Evolutionary conservation across 805 yeast species (phyloP).

Genomic region (Ogataea glucozyma): DNA sequence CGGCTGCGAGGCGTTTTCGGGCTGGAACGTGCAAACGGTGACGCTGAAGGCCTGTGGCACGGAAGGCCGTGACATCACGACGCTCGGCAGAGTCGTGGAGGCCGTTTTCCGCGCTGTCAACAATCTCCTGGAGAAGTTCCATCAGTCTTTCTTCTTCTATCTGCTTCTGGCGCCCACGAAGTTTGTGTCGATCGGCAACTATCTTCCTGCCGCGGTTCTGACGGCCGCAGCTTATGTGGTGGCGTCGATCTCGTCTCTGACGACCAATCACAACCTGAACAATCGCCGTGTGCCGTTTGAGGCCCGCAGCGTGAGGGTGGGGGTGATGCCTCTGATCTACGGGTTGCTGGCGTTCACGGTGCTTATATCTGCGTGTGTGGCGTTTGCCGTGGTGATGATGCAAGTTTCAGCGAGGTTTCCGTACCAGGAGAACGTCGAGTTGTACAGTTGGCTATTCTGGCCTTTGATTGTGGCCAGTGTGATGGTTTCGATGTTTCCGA

Average conservation of each 20-base stretch:
- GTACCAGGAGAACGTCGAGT: conserved; percentile 9
- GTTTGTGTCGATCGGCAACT: conserved; percentile 93
- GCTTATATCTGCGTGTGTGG: conserved; percentile 21
- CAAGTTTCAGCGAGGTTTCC: conserved; percentile 12
- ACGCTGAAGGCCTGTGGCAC: conserved; percentile 64
- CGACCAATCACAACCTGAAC: conserved; percentile 44
- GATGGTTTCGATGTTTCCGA: conserved; percentile 17
- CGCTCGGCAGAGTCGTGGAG: conserved; percentile 88
- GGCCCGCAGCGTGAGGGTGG: conserved; percentile 16
- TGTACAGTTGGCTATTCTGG: conserved; percentile 20
- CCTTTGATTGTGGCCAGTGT: conserved; percentile 10
- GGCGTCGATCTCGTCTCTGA: conserved; percentile 58
- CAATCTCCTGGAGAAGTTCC: conserved; percentile 91
- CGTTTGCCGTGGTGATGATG: conserved; percentile 30
- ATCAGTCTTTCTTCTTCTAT: conserved; percentile 94
- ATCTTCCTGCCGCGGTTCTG: conserved; percentile 81
- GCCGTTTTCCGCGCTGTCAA: conserved; percentile 86
- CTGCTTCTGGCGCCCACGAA: conserved; percentile 71
- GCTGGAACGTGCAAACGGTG: conserved; percentile 93
- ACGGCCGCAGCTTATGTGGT: conserved; percentile 68
- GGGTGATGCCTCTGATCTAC: conserved; percentile 29
- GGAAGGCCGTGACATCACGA: conserved; percentile 75
- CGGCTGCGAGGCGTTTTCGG: conserved; percentile 91
- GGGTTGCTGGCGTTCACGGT: conserved; percentile 36
- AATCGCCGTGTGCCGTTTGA: conserved; percentile 9